Conservation (phyloP, 2,329 filamentous ascomycete species). For the Escovopsis sp. region DNA sequence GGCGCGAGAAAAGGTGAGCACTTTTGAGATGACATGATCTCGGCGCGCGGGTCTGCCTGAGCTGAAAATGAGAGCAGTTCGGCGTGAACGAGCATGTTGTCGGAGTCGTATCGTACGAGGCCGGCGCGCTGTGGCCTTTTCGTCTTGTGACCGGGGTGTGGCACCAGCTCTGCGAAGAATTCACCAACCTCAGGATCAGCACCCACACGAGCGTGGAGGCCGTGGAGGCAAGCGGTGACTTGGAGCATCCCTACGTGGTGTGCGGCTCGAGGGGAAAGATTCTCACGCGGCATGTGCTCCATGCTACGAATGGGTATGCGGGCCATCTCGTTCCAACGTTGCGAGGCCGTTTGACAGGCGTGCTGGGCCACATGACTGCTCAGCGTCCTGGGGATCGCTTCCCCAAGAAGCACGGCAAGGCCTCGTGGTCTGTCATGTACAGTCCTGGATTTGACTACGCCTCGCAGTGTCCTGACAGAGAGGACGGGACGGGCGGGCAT, state of each 20-base stretch:
- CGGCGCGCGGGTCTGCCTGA: no score
- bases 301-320: slow-evolving; percentile 41
- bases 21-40: no score
- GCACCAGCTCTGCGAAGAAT: slow-evolving; percentile 22
- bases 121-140: slow-evolving; percentile 36
- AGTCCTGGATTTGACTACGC: slow-evolving; percentile 34
- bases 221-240: slow-evolving; percentile 8
- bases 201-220: slow-evolving; percentile 22
- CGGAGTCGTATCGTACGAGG: slow-evolving; percentile 28
- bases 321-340: slow-evolving; percentile 35
- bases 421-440: slow-evolving; percentile 37
- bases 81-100: slow-evolving; percentile 18
- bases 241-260: slow-evolving; percentile 23
- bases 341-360: slow-evolving; percentile 26
- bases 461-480: slow-evolving; percentile 26
- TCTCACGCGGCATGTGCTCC: slow-evolving; percentile 33
- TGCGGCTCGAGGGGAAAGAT: slow-evolving; percentile 29
- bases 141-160: slow-evolving; percentile 31
- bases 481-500: slow-evolving; percentile 21
- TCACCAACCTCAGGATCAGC: slow-evolving; percentile 21
- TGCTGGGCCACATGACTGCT: slow-evolving; percentile 34
- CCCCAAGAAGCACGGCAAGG: slow-evolving; percentile 14
- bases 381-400: slow-evolving; percentile 26
- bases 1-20: slow-evolving; percentile 16
- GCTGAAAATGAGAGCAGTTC: slow-evolving; percentile 14